Base-by-base conservation (phyloP, 768 basidiomycete genomes). In the Boletales sp. region DNA sequence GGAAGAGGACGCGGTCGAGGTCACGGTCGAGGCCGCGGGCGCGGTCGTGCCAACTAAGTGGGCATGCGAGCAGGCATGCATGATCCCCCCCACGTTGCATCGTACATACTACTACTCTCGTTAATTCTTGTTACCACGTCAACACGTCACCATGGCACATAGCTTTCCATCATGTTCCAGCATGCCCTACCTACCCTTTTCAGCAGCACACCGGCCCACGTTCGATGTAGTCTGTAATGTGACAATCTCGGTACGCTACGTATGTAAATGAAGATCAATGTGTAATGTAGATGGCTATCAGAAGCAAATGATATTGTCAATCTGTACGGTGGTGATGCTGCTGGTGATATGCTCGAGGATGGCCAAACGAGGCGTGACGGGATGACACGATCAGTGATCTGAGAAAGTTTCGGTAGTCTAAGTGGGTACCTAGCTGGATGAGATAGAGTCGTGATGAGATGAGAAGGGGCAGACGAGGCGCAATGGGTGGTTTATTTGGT, bases 1-100 rank as follows among this genome's bases (percentile, higher is more conserved):
- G 72, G 72, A 14, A 66, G 75, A 34, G 73, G 74, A 8, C 63
- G 72, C 9, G 73, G 72, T 7, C 62, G 67, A 42, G 72, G 69
- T 33, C 63, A 64, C 13, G 69, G 73, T 38, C 70, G 72, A 21
- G 72, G 69, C 8, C 62, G 68, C 35, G 70, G 69, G 43, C 69
- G 69, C 42, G 70, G 72, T 18, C 67, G 65, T 19, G 37, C n/a
- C 25, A 57, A 62, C 39, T 66, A 66, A 38, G 49, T 40, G 51
- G 25, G 44, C 37, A 44, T 44, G 36, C 43, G 31, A 46, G 21
- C 25, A 33, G 15, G 37, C 46, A 32, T 28, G 25, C 46, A 39
- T 41, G 45, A 56, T 50, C 15, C 39, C 28, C 57, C 21, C 41
- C 51, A 57, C 63, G 55, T 57, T 63, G 55, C 36, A 50, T 35